Evolutionary conservation across 2,329 filamentous ascomycete species (phyloP).

Genomic region (Microdochium trichocladiopsis): DNA sequence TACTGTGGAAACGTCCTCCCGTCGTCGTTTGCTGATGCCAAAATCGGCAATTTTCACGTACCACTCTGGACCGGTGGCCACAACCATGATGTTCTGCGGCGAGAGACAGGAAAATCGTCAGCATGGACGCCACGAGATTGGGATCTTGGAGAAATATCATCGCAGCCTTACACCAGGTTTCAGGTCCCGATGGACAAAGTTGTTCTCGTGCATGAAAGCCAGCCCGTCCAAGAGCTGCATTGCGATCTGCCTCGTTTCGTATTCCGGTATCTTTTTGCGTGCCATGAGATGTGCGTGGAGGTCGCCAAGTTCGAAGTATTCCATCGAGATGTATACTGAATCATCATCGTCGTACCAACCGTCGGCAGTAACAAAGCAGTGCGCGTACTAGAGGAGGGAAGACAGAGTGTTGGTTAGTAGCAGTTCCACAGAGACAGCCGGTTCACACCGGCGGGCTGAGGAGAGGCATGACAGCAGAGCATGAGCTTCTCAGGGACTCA

Average conservation of each 20-base stretch:
- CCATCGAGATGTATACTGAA: constrained; percentile 13
- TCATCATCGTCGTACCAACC: constrained; percentile 12
- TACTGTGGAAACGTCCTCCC: neutral
- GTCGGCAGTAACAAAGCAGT: constrained; percentile 11
- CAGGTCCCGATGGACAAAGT: constrained; percentile 12
- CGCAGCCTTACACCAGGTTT: constrained; percentile 9
- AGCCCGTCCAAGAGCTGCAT: constrained; percentile 10
- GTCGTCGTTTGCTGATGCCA: neutral
- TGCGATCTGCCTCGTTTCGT: constrained; percentile 5
- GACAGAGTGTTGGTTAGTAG: neutral
- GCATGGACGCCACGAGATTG: neutral
- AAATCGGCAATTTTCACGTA: neutral
- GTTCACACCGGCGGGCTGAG: neutral
- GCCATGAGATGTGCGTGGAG: constrained; percentile 5
- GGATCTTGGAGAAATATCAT: neutral
- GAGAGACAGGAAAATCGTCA: neutral
- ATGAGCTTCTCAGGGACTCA: neutral
- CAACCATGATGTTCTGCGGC: neutral
- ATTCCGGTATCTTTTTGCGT: constrained; percentile 4
- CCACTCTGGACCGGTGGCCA: neutral
- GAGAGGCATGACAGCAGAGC: neutral
- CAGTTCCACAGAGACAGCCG: neutral
- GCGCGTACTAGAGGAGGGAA: constrained; percentile 4
- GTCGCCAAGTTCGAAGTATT: constrained; percentile 13
- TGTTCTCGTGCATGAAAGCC: constrained; percentile 11